phyloP scores from a whole-genome alignment of 225 moss, liverwort and hornwort genomes.

The Polytrichum formosum region DNA sequence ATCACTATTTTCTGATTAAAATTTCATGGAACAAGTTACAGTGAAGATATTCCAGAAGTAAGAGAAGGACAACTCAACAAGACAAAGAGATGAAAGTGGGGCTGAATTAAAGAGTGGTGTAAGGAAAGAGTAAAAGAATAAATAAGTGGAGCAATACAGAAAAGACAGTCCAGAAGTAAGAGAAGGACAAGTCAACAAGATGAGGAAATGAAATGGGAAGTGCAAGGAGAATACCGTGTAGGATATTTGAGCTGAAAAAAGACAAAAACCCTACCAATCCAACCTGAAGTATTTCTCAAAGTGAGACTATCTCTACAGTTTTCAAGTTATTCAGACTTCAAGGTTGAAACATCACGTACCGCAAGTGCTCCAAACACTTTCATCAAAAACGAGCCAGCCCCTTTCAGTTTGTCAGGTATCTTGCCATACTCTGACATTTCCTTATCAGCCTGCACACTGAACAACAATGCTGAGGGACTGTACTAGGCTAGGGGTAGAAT shows the following conservation, averaged over 20 bases:
- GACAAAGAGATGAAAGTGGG: neutral
- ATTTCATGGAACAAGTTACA: too few species aligned
- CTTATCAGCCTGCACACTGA: conserved; percentile 68
- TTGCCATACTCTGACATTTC: conserved; percentile 83
- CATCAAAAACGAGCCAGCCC: conserved; percentile 94
- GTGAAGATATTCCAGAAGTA: too few species aligned
- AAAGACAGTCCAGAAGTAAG: too few species aligned
- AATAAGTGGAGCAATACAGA: too few species aligned
- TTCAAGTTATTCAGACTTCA: too few species aligned
- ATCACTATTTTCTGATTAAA: too few species aligned
- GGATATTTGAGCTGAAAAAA: neutral
- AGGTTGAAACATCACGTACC: conserved; percentile 29
- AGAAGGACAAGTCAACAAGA: too few species aligned
- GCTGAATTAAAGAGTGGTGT: neutral
- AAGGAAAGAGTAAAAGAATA: neutral
- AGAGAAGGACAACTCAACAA: neutral
- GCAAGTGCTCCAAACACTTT: conserved; percentile 97
- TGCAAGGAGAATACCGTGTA: too few species aligned
- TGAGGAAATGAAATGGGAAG: too few species aligned
- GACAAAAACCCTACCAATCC: neutral
- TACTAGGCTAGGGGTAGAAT: neutral
- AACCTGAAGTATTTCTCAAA: conserved; percentile 1
- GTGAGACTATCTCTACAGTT: too few species aligned
- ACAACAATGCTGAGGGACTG: conserved; percentile 2
- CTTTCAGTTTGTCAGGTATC: conserved; percentile 90